Percentiles rank a stretch among this genome's conserved stretches.
phyloP scores from a whole-genome alignment of 768 basidiomycete species.

The Tylopilus cervinicoccineus region DNA sequence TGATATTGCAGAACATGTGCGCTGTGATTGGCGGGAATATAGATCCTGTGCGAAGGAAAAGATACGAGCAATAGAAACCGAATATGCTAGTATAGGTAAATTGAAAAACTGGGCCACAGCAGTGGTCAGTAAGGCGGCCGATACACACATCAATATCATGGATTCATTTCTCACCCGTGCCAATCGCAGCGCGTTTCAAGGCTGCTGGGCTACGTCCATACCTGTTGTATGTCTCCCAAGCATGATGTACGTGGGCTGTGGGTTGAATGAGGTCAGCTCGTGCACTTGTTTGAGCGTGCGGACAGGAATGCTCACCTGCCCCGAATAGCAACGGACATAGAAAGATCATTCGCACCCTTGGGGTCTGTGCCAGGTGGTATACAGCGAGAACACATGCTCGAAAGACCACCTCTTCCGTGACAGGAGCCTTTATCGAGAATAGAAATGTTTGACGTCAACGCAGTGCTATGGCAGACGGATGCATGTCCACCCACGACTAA shows the following conservation, averaged over 20 bases:
- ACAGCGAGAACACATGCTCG: conserved; percentile 77
- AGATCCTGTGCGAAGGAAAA: conserved; percentile 84
- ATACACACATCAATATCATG: background rate
- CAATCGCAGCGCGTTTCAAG: conserved; percentile 54
- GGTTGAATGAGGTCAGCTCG: conserved; percentile 4
- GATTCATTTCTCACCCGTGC: conserved; percentile 42
- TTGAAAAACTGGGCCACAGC: conserved; percentile 64
- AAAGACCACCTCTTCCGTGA: conserved; percentile 93
- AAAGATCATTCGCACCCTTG: conserved; percentile 62
- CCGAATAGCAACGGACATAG: conserved; percentile 86
- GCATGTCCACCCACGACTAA: conserved; percentile 34
- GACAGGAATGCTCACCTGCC: conserved; percentile 50
- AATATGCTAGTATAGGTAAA: conserved; percentile 89
- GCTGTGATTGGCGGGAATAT: conserved; percentile 72
- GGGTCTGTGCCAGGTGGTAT: conserved; percentile 62
- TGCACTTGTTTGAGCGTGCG: background rate
- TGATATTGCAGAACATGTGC: conserved; percentile 91
- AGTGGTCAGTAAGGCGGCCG: conserved; percentile 13
- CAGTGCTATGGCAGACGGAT: background rate
- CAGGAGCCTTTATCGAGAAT: conserved; percentile 55
- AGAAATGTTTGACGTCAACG: background rate
- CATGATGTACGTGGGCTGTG: conserved; percentile 89
- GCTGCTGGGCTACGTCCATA: conserved; percentile 68
- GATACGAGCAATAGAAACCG: conserved; percentile 81
- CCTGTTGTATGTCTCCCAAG: conserved; percentile 77